Conservation (phyloP, 169 alveolate genomes). For the Eimeria brunetti region DNA sequence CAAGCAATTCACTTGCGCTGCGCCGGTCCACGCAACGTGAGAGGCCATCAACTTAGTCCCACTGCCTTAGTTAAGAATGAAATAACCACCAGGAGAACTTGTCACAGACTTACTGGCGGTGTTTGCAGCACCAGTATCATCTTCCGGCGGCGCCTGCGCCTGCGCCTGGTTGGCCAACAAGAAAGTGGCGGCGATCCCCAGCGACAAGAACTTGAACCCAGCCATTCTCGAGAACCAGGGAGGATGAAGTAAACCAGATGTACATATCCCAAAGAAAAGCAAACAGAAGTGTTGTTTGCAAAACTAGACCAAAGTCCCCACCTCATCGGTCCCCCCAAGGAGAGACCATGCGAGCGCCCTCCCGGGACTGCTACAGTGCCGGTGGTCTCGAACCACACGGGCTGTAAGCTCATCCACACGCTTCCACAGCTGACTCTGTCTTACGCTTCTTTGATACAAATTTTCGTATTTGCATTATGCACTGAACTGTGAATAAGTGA, state of each 20-base stretch:
- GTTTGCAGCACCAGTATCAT: too few relatives aligned
- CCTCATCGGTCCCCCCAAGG: neutral
- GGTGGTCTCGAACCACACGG: neutral
- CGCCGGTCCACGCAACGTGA: neutral
- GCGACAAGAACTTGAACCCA: neutral
- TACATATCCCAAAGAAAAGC: neutral
- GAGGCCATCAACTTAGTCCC: neutral
- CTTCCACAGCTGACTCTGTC: neutral
- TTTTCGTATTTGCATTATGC: too few relatives aligned
- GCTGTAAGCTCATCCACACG: neutral
- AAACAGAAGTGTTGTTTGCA: neutral
- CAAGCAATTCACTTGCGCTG: neutral
- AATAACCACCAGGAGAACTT: neutral
- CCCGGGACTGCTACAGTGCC: neutral
- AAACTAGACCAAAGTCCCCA: neutral
- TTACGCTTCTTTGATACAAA: too few relatives aligned
- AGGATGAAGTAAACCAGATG: neutral
- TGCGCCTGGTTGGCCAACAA: neutral
- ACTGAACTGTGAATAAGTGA: too few relatives aligned
- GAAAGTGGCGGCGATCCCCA: constrained; percentile 1
- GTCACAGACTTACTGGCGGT: neutral
- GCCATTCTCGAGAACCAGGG: neutral
- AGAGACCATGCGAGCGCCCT: neutral
- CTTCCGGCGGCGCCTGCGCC: too few relatives aligned
- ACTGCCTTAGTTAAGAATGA: neutral